These are phyloP conservation scores for Pezizomycotina sp. DNA, from an alignment of 2,329 filamentous ascomycete species.

Conservation along the genomic window DNA sequence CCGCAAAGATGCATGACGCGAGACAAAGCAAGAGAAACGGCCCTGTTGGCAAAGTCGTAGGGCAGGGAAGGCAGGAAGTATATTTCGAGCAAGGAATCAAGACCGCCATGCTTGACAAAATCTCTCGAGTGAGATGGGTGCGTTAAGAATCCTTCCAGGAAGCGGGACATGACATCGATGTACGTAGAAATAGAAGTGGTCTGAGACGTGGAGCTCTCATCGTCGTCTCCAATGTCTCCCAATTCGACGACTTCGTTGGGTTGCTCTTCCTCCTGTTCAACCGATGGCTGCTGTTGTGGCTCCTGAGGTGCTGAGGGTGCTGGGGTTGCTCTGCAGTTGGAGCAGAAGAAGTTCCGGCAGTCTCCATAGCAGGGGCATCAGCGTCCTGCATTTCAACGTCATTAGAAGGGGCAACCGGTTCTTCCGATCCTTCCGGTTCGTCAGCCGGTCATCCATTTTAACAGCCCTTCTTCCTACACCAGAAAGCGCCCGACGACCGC, in stretches of 20 bases:
- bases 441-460: slow-evolving; percentile 12
- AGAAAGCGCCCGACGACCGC: slow-evolving; percentile 33
- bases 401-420: no score
- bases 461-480: slow-evolving; percentile 27
- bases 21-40: slow-evolving; percentile 52
- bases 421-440: slow-evolving; percentile 19
- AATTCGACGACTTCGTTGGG: slow-evolving; percentile 28
- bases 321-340: slow-evolving; percentile 21
- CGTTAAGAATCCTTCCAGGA: slow-evolving; percentile 59
- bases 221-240: slow-evolving; percentile 35
- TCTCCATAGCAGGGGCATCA: slow-evolving; percentile 25
- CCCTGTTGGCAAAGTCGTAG: slow-evolving; percentile 50
- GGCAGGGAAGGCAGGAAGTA: slow-evolving; percentile 67
- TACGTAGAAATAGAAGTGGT: slow-evolving; percentile 44
- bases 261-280: no score
- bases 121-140: slow-evolving; percentile 55
- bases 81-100: slow-evolving; percentile 70
- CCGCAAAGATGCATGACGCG: slow-evolving; percentile 61
- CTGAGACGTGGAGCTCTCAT: slow-evolving; percentile 34
- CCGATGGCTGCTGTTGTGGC: no score
- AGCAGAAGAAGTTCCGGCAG: slow-evolving; percentile 24
- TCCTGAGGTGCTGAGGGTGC: no score
- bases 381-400: slow-evolving; percentile 52
- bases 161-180: slow-evolving; percentile 58
- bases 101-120: slow-evolving; percentile 63